Evolutionary conservation across 768 basidiomycete genomes (phyloP), one percentile per base, ranked within the genome.

Genomic region (Asterophora parasitica): DNA sequence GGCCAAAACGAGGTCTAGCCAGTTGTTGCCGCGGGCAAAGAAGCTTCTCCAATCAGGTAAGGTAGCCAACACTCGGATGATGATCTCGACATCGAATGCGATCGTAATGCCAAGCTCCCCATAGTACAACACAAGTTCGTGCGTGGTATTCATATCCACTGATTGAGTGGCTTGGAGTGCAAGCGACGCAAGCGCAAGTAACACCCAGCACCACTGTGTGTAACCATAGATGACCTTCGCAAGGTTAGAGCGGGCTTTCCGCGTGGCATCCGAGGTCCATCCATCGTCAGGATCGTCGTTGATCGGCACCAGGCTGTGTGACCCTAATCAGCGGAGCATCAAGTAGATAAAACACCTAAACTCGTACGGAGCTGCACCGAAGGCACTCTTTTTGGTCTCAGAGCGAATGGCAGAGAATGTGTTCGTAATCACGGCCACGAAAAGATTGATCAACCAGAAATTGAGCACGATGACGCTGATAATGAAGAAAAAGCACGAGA

Each of bases 351-450:
- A 3, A 57, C 33, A n/a, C 12, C n/a, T 28, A 15, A 30, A n/a
- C 26, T 73, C 82, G 42, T 64, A 84, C 83, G 77, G 72, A 3
- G 78, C 82, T 26, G 90, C 90, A 30, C 92, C 92, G 62, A 97
- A 98, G 0, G 94, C 95, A 63, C 89, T 92, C 62, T 85, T 87
- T 62, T 83, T 80, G 2, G 94, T 96, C 58, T 91, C 84, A 4
- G 81, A 76, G 30, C 91, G 74, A 51, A 96, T 96, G 12, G 87
- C 88, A 13, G 82, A 81, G 63, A 98, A 98, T 0, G 90, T 89
- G 59, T 92, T 88, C 23, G 92, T 91, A 53, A 95, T 94, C n/a
- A 96, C 92, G 13, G 94, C 93, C 47, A 96, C 90, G 61, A 94
- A 88, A 36, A 96, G 66, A 62, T 93, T 92, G 73, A 94, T 85